phyloP scores from a whole-genome alignment of 495 filamentous ascomycete genomes.

The Aspergillus mulundensis region DNA sequence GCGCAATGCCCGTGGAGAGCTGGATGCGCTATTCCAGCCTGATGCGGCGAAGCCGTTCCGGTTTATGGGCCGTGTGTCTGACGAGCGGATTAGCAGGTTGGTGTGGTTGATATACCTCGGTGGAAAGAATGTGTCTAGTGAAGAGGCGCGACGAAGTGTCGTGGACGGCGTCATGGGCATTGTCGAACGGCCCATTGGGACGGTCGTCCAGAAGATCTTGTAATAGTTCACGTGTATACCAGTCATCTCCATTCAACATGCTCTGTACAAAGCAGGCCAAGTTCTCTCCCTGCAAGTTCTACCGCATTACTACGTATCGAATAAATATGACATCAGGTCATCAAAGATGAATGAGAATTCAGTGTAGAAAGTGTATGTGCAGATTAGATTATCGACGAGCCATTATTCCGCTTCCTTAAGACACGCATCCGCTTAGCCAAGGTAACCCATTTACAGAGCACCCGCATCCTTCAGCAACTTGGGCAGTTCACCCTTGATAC shows the following conservation, averaged over 20 bases:
- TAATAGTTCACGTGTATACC: conserved; percentile 20
- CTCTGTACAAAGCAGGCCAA: too few relatives aligned
- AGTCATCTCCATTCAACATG: neutral
- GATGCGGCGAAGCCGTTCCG: conserved; percentile 35
- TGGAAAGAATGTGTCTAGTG: conserved; percentile 82
- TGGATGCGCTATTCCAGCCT: conserved; percentile 67
- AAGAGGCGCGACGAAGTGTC: conserved; percentile 72
- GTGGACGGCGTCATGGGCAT: conserved; percentile 84
- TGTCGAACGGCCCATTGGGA: conserved; percentile 85
- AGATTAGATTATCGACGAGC: neutral
- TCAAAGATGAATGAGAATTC: neutral
- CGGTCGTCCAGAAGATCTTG: conserved; percentile 69
- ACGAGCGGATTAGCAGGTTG: conserved; percentile 74
- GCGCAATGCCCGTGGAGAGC: conserved; percentile 58
- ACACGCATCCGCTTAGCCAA: neutral
- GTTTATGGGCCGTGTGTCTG: conserved; percentile 63
- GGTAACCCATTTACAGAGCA: conserved; percentile 46
- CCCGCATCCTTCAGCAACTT: conserved; percentile 61
- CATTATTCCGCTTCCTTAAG: neutral
- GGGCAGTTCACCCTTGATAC: conserved; percentile 52
- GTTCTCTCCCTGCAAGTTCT: too few relatives aligned
- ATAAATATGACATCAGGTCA: too few relatives aligned
- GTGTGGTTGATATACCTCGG: conserved; percentile 90
- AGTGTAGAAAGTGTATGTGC: neutral
- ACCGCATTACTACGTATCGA: too few relatives aligned